Evolutionary conservation across 2,329 filamentous ascomycete species (phyloP).

Genomic region (Phialophora macrospora): DNA sequence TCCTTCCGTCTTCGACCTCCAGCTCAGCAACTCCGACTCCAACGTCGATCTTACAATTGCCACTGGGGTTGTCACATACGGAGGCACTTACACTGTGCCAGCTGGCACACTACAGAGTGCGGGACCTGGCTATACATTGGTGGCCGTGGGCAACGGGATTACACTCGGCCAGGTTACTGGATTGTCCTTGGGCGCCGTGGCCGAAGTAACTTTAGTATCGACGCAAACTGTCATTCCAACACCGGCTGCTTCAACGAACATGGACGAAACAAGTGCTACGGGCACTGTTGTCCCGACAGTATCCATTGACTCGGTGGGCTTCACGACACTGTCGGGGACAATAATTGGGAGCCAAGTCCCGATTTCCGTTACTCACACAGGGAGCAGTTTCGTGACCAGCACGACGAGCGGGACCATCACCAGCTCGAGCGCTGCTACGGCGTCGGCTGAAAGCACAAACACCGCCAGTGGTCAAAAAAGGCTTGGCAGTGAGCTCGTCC

Average conservation of each 20-base stretch:
- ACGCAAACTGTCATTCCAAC: conserved; percentile 5
- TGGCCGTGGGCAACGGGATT: conserved; percentile 11
- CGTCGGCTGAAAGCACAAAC: conserved; percentile 23
- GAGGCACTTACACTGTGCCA: conserved; percentile 23
- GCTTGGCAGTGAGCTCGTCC: conserved; percentile 14
- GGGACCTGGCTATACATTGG: conserved; percentile 21
- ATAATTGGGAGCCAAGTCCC: too few relatives aligned
- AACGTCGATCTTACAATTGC: conserved; percentile 18
- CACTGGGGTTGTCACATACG: conserved; percentile 22
- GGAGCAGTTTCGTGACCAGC: conserved; percentile 18
- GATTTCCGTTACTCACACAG: too few relatives aligned
- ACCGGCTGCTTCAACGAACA: too few relatives aligned
- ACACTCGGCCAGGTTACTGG: conserved; percentile 19
- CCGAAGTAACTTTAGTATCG: conserved; percentile 19
- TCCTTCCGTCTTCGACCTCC: conserved; percentile 48
- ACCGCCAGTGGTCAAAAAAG: conserved; percentile 20
- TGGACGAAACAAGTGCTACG: too few relatives aligned
- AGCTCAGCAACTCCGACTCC: conserved; percentile 49
- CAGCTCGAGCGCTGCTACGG: conserved; percentile 10
- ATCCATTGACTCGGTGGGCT: too few relatives aligned
- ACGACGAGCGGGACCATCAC: conserved; percentile 8
- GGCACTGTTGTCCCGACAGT: too few relatives aligned
- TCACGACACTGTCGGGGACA: too few relatives aligned
- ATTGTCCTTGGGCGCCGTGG: conserved; percentile 7
- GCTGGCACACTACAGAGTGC: conserved; percentile 20